These are phyloP conservation scores for Scenedesmus sp. DNA, from an alignment of 163 green algal genomes.

Conservation along the genomic window DNA sequence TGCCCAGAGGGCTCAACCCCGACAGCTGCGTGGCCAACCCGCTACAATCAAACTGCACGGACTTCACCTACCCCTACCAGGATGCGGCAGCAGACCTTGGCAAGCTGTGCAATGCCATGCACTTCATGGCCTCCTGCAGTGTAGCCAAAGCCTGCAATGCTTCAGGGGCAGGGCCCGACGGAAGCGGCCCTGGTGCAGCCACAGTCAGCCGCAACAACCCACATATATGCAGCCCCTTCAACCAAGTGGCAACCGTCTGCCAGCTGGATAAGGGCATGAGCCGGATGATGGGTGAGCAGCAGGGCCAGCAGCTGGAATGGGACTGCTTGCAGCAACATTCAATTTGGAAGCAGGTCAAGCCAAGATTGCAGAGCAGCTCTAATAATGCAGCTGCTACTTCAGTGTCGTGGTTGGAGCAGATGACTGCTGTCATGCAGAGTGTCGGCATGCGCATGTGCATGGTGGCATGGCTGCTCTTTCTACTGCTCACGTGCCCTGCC, in stretches of 20 bases:
- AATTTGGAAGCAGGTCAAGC: neutral
- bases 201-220: constrained; percentile 2
- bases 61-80: constrained; percentile 3
- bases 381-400: neutral
- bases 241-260: constrained; percentile 50
- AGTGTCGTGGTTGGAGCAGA: neutral
- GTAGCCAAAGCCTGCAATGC: constrained; percentile 47
- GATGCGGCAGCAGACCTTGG: constrained; percentile 26
- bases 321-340: neutral
- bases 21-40: constrained; percentile 33
- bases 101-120: constrained; percentile 49
- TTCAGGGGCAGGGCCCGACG: constrained; percentile 5
- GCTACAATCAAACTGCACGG: neutral
- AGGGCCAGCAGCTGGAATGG: neutral
- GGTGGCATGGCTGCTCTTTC: neutral
- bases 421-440: neutral
- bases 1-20: neutral
- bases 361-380: neutral
- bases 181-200: constrained; percentile 15
- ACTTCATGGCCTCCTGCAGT: constrained; percentile 52
- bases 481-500: neutral
- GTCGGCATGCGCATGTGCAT: neutral
- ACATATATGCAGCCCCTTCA: constrained; percentile 43
- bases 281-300: constrained; percentile 38
- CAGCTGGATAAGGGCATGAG: constrained; percentile 51